Conservation (phyloP, 2,329 filamentous ascomycete genomes). For the Nemania abortiva region DNA sequence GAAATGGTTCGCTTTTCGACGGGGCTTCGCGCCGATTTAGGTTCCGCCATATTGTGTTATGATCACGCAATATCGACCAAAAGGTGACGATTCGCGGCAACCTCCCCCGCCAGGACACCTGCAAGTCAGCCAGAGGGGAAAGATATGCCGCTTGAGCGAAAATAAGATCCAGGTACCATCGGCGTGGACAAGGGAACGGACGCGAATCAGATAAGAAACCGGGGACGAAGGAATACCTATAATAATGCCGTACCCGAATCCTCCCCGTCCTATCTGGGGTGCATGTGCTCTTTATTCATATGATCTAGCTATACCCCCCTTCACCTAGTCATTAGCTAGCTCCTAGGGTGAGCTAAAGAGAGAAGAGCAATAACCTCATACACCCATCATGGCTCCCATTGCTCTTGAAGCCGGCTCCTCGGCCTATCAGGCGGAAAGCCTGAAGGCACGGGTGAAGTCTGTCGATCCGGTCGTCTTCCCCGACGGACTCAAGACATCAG, state of each 20-base stretch:
- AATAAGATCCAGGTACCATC: constrained; percentile 11
- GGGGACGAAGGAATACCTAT: constrained; percentile 23
- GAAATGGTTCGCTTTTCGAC: constrained; percentile 11
- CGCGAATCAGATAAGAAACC: constrained; percentile 32
- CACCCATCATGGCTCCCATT: constrained; percentile 46
- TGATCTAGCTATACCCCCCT: constrained; percentile 8
- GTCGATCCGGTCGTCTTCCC: constrained; percentile 65
- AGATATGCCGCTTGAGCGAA: constrained; percentile 4
- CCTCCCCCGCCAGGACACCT: not conserved
- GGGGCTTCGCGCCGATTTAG: constrained; percentile 16
- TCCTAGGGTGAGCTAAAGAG: constrained; percentile 1
- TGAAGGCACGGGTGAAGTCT: constrained; percentile 44
- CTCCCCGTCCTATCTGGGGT: constrained; percentile 16
- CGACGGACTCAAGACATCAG: constrained; percentile 71
- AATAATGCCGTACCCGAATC: constrained; percentile 17
- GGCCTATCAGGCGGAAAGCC: constrained; percentile 40
- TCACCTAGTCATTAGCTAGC: not conserved
- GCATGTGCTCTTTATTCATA: constrained; percentile 25
- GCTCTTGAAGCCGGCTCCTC: constrained; percentile 44
- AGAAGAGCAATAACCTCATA: constrained; percentile 8
- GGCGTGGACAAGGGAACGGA: not conserved
- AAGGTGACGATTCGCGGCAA: constrained; percentile 15
- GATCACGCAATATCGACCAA: constrained; percentile 42
- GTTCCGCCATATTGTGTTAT: constrained; percentile 38
- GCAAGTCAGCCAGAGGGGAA: constrained; percentile 19